Percentiles rank a stretch among this genome's conserved stretches.
phyloP scores from a whole-genome alignment of 2,329 filamentous ascomycete species.

The Zasmidium citrigriseum region DNA sequence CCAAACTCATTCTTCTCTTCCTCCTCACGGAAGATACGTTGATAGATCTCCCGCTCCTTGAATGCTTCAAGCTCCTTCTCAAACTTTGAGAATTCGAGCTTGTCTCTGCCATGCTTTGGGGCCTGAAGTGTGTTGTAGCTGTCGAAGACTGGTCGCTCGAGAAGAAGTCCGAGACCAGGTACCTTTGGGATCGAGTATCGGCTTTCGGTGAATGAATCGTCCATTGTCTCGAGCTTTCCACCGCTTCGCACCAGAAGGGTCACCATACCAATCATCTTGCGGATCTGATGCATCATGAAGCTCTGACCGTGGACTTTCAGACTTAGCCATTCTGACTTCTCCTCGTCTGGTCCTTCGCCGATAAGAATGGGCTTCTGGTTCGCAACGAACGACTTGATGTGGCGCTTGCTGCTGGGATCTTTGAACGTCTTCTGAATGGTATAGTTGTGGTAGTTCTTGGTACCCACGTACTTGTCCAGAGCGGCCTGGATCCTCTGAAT shows the following conservation, averaged over 20 bases:
- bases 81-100: conserved; percentile 77
- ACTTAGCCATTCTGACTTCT: conserved; percentile 88
- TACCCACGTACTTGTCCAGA: conserved; percentile 76
- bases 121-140: conserved; percentile 77
- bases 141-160: conserved; percentile 90
- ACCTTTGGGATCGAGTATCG: conserved; percentile 92
- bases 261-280: conserved; percentile 97
- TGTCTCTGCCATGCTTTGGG: conserved; percentile 62
- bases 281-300: conserved; percentile 99
- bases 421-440: conserved; percentile 82
- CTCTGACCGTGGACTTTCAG: conserved; percentile 96
- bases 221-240: conserved; percentile 67
- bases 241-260: conserved; percentile 83
- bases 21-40: conserved; percentile 86
- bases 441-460: conserved; percentile 95
- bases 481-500: conserved; percentile 74
- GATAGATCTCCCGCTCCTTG: conserved; percentile 90
- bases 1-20: conserved; percentile 72
- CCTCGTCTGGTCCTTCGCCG: conserved; percentile 34
- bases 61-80: conserved; percentile 81
- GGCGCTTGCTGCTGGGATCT: conserved; percentile 83
- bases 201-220: conserved; percentile 68
- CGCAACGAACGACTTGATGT: conserved; percentile 89
- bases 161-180: conserved; percentile 79
- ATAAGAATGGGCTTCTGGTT: conserved; percentile 61